A percentile compares a stretch with the other conserved stretches of the same genome.
These are phyloP conservation scores for Apiotrichum brassicae DNA, from an alignment of 1,284 basidiomycete genomes.

Conservation along the genomic window DNA sequence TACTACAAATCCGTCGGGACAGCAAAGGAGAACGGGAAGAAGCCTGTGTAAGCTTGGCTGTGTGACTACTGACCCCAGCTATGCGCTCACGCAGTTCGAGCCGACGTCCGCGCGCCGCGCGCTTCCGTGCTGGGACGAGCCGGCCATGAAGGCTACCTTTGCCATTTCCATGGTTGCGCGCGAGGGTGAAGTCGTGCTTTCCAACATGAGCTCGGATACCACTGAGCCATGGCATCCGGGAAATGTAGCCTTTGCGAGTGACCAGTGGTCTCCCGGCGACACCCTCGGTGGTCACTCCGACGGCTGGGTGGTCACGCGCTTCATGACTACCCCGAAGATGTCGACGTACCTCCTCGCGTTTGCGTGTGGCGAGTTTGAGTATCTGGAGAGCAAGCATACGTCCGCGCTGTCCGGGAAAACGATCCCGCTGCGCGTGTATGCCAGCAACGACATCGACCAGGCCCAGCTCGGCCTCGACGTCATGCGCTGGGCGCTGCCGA, in stretches of 20 bases:
- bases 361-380: conserved; percentile 74
- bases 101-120: conserved; percentile 78
- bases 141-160: conserved; percentile 81
- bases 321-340: conserved; percentile 70
- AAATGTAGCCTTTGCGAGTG: background rate
- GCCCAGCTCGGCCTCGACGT: conserved; percentile 70
- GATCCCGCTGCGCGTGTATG: conserved; percentile 78
- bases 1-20: conserved; percentile 47
- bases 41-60: conserved; percentile 39
- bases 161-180: conserved; percentile 74
- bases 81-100: conserved; percentile 72
- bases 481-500: conserved; percentile 72
- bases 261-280: background rate
- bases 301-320: conserved; percentile 69
- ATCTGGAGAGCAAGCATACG: conserved; percentile 67
- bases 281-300: conserved; percentile 26
- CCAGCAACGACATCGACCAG: conserved; percentile 73
- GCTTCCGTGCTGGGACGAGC: conserved; percentile 87
- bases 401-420: conserved; percentile 74
- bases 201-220: conserved; percentile 73
- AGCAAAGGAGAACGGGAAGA: conserved; percentile 47
- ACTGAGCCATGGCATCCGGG: conserved; percentile 47
- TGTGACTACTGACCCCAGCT: too few species aligned
- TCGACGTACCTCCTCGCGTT: conserved; percentile 86
- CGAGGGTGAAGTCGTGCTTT: conserved; percentile 54